Percentiles rank a stretch among this genome's conserved stretches.
Evolutionary conservation across 345 rosid genomes (phyloP).

Genomic region (Durio zibethinus): DNA sequence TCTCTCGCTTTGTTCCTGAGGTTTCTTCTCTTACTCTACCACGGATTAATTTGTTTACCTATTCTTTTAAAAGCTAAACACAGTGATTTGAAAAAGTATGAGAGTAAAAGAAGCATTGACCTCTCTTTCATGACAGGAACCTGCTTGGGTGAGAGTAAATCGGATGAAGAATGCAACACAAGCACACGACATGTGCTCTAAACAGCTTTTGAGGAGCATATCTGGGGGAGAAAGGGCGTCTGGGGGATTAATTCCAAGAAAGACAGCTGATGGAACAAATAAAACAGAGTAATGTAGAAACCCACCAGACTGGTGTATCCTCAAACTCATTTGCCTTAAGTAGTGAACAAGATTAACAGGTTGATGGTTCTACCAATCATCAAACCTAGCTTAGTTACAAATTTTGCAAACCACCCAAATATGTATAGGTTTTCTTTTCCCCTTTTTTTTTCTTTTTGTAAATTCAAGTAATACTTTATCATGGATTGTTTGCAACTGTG

Average conservation of each 20-base stretch:
- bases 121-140: conserved; percentile 47
- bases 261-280: background rate
- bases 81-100: background rate
- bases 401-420: background rate
- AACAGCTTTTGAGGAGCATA: conserved; percentile 63
- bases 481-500: background rate
- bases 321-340: background rate
- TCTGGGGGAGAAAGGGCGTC: conserved; percentile 37
- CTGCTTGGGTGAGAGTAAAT: conserved; percentile 89
- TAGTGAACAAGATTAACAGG: background rate
- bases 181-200: conserved; percentile 71
- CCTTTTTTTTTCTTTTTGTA: background rate
- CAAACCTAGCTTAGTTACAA: background rate
- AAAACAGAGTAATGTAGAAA: conserved; percentile 24
- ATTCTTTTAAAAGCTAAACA: background rate
- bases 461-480: background rate
- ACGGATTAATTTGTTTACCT: background rate
- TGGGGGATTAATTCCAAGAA: background rate
- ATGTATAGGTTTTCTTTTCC: background rate
- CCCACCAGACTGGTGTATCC: background rate
- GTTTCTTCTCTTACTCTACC: conserved; percentile 23
- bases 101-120: background rate
- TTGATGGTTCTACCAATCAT: background rate
- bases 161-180: conserved; percentile 63
- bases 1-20: conserved; percentile 82